Conservation (phyloP, 2,329 filamentous ascomycete genomes). For the Pseudogymnoascus sp. region DNA sequence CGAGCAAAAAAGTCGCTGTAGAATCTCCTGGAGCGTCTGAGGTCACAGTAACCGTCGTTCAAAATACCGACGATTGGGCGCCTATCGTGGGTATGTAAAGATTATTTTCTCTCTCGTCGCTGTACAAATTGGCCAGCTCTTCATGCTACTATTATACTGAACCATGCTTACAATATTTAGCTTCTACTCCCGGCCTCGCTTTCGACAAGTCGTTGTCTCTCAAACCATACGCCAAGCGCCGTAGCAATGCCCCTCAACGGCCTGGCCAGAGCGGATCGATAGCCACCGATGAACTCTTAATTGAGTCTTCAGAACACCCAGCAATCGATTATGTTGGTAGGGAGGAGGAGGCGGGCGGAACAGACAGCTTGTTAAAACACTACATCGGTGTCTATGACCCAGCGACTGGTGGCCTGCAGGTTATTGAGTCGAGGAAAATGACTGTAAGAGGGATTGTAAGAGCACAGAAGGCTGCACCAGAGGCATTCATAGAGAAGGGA, state of each 20-base stretch:
- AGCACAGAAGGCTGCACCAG: slow-evolving; percentile 43
- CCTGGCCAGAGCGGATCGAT: slow-evolving; percentile 22
- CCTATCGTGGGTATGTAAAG: slow-evolving; percentile 44
- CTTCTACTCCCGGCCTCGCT: slow-evolving; percentile 28
- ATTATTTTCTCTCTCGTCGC: neutral
- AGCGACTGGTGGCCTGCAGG: slow-evolving; percentile 48
- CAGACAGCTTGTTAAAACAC: slow-evolving; percentile 46
- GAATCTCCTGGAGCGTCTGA: slow-evolving; percentile 31
- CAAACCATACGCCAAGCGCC: slow-evolving; percentile 26
- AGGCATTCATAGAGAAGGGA: slow-evolving; percentile 35
- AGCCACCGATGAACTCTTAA: slow-evolving; percentile 40
- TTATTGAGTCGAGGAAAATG: slow-evolving; percentile 59
- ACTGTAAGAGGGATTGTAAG: slow-evolving; percentile 50
- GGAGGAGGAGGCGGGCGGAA: slow-evolving; percentile 39
- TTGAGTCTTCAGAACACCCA: slow-evolving; percentile 50
- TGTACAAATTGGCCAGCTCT: neutral
- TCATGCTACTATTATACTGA: neutral
- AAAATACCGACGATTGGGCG: slow-evolving; percentile 39
- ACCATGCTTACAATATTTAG: slow-evolving; percentile 18
- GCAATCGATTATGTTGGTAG: slow-evolving; percentile 53
- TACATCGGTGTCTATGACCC: slow-evolving; percentile 60
- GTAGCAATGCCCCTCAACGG: slow-evolving; percentile 19
- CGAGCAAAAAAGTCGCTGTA: slow-evolving; percentile 47
- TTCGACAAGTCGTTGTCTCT: slow-evolving; percentile 27
- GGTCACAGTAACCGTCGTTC: slow-evolving; percentile 40